Conservation (phyloP, 140 eudicot species). For the Artemisia princeps region DNA sequence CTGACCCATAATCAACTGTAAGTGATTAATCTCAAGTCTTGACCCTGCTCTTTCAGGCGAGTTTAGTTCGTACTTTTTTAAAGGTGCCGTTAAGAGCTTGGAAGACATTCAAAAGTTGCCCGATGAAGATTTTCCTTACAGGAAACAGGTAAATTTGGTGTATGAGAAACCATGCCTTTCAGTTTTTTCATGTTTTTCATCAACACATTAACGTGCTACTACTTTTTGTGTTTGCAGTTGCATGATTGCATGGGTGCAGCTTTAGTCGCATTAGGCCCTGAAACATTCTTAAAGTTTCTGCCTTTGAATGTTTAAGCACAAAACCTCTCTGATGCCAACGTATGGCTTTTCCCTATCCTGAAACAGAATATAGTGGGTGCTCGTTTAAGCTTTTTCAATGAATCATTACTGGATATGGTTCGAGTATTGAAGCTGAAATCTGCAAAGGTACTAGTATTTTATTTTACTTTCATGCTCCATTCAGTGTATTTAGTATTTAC, state of each 20-base stretch:
- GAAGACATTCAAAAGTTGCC: slow-evolving; percentile 77
- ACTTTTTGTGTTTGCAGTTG: slow-evolving; percentile 44
- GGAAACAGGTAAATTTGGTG: slow-evolving; percentile 51
- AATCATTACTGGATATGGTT: too few relatives aligned
- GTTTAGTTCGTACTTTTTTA: slow-evolving; percentile 47
- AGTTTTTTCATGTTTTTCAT: not conserved
- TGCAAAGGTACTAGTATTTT: slow-evolving; percentile 36
- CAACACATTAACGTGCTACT: not conserved
- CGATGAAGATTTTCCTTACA: slow-evolving; percentile 66
- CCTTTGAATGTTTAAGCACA: slow-evolving; percentile 65
- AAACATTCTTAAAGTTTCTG: slow-evolving; percentile 45
- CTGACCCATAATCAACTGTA: not conserved
- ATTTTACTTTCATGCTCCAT: not conserved
- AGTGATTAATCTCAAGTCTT: slow-evolving; percentile 6
- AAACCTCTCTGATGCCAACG: slow-evolving; percentile 22
- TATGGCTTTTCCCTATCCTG: slow-evolving; percentile 65
- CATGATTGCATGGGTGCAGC: slow-evolving; percentile 85
- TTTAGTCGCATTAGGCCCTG: slow-evolving; percentile 84
- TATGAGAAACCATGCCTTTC: not conserved
- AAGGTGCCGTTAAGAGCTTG: slow-evolving; percentile 54
- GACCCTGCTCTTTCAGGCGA: slow-evolving; percentile 39
- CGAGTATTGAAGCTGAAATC: slow-evolving; percentile 52
- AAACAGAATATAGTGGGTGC: slow-evolving; percentile 82
- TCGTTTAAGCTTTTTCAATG: not conserved
- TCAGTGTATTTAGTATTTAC: slow-evolving; percentile 4